Evolutionary conservation across 306 rosid species (phyloP).

Genomic region (Alnus glutinosa): DNA sequence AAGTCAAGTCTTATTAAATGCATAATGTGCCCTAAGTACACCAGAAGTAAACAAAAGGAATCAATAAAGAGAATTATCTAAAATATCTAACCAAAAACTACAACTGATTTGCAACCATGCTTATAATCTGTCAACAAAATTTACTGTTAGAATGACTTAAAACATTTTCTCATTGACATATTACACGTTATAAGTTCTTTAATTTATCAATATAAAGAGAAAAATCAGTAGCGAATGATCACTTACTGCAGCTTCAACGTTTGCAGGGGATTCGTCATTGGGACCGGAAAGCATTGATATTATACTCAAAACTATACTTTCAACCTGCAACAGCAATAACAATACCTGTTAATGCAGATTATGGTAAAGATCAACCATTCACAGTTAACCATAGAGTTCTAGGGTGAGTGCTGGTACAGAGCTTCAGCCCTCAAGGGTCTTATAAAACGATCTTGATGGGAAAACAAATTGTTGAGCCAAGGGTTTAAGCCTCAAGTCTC

Average conservation of each 20-base stretch:
- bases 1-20: no score
- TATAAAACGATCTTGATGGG: no score
- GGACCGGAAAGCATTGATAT: slow-evolving; percentile 98
- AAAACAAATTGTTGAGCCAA: background rate
- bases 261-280: slow-evolving; percentile 98
- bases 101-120: background rate
- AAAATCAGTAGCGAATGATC: background rate
- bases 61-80: background rate
- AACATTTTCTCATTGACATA: background rate
- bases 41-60: no score
- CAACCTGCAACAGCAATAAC: slow-evolving; percentile 67
- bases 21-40: no score
- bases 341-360: background rate
- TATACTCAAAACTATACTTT: slow-evolving; percentile 97
- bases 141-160: background rate
- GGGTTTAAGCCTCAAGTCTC: background rate
- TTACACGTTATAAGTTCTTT: background rate
- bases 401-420: background rate
- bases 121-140: background rate
- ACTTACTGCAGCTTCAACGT: slow-evolving; percentile 99
- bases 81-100: background rate
- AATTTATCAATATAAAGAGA: background rate
- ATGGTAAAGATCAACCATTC: background rate
- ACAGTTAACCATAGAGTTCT: background rate
- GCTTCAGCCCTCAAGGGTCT: background rate